phyloP scores from a whole-genome alignment of 1,284 basidiomycete species.

The Trametes hirsuta region DNA sequence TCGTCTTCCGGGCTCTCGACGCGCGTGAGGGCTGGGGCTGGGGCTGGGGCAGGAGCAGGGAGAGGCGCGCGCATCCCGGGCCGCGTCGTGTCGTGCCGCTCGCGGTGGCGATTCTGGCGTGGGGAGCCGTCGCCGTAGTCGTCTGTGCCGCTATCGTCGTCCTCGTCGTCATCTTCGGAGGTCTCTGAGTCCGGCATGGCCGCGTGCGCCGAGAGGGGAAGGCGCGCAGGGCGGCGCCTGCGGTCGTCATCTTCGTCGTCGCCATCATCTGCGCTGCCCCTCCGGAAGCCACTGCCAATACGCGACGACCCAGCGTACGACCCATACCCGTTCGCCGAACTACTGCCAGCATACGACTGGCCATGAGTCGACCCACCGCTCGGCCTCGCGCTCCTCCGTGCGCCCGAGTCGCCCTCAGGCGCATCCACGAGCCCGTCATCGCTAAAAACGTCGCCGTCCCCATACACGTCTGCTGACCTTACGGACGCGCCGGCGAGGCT shows the following conservation, averaged over 20 bases:
- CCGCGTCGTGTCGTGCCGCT: conserved; percentile 21
- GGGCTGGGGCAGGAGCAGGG: neutral
- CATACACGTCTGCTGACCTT: neutral
- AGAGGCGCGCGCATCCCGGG: conserved; percentile 12
- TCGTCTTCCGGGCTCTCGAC: conserved; percentile 54
- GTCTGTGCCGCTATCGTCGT: conserved; percentile 46
- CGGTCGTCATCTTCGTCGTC: conserved; percentile 40
- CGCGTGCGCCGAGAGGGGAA: conserved; percentile 34
- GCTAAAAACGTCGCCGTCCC: conserved; percentile 13
- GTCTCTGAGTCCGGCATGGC: conserved; percentile 40
- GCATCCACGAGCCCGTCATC: conserved; percentile 14
- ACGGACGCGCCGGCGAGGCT: conserved; percentile 2
- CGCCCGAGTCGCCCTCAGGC: conserved; percentile 18
- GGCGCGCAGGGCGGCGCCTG: conserved; percentile 30
- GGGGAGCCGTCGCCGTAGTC: conserved; percentile 41
- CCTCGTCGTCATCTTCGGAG: conserved; percentile 45
- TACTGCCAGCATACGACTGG: conserved; percentile 2
- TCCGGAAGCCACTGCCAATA: conserved; percentile 30
- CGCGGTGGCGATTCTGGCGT: neutral
- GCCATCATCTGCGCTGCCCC: conserved; percentile 26
- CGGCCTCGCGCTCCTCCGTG: conserved; percentile 26
- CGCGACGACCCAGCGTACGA: neutral
- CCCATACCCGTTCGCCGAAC: neutral
- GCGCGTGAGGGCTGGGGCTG: conserved; percentile 4
- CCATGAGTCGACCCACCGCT: conserved; percentile 22